A percentile compares a stretch with the other conserved stretches of the same genome.
Conservation (phyloP, 495 filamentous ascomycete species). For the Diplogelasinospora grovesii region DNA sequence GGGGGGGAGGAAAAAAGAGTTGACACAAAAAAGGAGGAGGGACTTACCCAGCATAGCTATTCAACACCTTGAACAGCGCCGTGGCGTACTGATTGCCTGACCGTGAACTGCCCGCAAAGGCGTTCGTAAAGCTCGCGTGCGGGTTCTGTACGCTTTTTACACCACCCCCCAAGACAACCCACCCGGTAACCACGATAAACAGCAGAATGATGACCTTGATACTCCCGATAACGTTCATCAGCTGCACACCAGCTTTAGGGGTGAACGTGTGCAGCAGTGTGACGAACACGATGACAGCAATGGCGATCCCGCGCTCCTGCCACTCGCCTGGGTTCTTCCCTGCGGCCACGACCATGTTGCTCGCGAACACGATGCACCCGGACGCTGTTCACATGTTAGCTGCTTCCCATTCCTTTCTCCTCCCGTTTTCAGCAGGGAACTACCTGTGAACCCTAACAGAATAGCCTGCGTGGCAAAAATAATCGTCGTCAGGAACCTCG, state of each 20-base stretch:
- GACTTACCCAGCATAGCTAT: no score
- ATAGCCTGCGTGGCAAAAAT: slow-evolving; percentile 55
- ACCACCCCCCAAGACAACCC: slow-evolving; percentile 43
- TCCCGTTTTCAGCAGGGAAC: no score
- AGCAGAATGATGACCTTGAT: slow-evolving; percentile 59
- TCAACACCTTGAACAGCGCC: slow-evolving; percentile 42
- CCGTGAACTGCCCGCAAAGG: slow-evolving; percentile 52
- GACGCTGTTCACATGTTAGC: slow-evolving; percentile 63
- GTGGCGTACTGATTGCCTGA: no score
- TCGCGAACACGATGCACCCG: slow-evolving; percentile 58
- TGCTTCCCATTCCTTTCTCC: slow-evolving; percentile 58
- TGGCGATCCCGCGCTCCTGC: slow-evolving; percentile 53
- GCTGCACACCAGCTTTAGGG: slow-evolving; percentile 55
- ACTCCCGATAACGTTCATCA: slow-evolving; percentile 57
- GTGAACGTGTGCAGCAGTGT: slow-evolving; percentile 49
- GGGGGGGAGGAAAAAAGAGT: no score
- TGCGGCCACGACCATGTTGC: slow-evolving; percentile 56
- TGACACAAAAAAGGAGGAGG: no score
- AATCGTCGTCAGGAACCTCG: slow-evolving; percentile 53
- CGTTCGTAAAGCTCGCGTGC: slow-evolving; percentile 48
- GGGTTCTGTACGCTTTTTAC: slow-evolving; percentile 48
- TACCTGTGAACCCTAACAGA: slow-evolving; percentile 43
- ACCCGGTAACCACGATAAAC: slow-evolving; percentile 55
- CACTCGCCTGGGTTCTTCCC: slow-evolving; percentile 47
- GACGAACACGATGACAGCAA: slow-evolving; percentile 49